Percentiles rank a stretch among this genome's conserved stretches.
phyloP scores from a whole-genome alignment of 345 rosid species.

The Garcia nutans region DNA sequence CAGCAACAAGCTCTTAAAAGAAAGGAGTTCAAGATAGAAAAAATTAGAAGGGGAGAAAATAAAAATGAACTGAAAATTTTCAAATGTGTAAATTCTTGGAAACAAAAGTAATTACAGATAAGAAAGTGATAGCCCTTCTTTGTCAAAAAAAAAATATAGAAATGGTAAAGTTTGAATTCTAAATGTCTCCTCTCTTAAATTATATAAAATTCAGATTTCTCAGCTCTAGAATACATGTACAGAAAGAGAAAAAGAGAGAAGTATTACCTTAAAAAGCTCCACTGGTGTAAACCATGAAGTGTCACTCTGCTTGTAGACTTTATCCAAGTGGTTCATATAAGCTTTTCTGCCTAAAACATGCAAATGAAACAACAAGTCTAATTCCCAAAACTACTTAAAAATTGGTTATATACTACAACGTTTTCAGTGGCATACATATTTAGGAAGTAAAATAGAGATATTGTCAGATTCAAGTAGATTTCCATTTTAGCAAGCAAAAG shows the following conservation, averaged over 20 bases:
- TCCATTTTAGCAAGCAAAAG: not conserved
- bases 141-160: not conserved
- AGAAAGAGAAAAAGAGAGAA: slow-evolving; percentile 7
- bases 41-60: not conserved
- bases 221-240: not conserved
- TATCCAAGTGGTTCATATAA: slow-evolving; percentile 74
- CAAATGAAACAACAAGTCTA: not conserved
- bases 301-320: slow-evolving; percentile 85
- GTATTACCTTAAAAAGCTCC: slow-evolving; percentile 87
- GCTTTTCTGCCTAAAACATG: slow-evolving; percentile 70
- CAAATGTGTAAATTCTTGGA: not conserved
- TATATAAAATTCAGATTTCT: not conserved
- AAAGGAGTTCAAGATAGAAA: not conserved
- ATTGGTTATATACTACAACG: no score
- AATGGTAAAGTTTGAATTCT: not conserved
- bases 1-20: not conserved
- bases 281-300: slow-evolving; percentile 98
- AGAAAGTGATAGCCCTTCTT: not conserved
- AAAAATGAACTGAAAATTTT: not conserved
- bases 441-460: slow-evolving; percentile 3
- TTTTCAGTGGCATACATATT: not conserved
- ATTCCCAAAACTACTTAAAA: not conserved
- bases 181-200: not conserved
- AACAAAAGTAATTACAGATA: not conserved
- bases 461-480: not conserved